Conservation (phyloP, 1,139 yeast genomes). For the Citeromyces hawaiiensis region DNA sequence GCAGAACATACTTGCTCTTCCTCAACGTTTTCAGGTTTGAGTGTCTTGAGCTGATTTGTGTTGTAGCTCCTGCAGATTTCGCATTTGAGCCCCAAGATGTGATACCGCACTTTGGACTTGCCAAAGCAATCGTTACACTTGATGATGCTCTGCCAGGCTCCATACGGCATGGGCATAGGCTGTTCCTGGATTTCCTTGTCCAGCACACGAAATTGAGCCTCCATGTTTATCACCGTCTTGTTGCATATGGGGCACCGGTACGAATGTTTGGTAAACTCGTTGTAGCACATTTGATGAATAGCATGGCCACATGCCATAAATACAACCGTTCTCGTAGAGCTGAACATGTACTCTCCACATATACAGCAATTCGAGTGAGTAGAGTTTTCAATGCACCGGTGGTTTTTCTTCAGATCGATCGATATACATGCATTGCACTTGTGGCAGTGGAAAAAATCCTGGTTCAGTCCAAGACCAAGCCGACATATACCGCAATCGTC, state of each 20-base stretch:
- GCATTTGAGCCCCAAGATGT: conserved; percentile 79
- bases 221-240: conserved; percentile 75
- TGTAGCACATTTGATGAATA: conserved; percentile 75
- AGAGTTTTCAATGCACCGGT: conserved; percentile 73
- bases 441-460: conserved; percentile 83
- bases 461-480: conserved; percentile 74
- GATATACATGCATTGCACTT: conserved; percentile 86
- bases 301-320: conserved; percentile 95
- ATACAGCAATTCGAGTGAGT: conserved; percentile 90
- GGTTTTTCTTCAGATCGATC: conserved; percentile 64
- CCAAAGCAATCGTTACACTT: conserved; percentile 88
- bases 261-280: conserved; percentile 64
- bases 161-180: conserved; percentile 71
- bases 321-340: conserved; percentile 73
- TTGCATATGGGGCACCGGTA: conserved; percentile 90
- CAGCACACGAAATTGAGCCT: conserved; percentile 71
- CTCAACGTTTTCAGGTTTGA: conserved; percentile 9
- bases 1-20: conserved; percentile 5
- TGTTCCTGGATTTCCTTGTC: conserved; percentile 73
- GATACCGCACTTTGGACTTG: conserved; percentile 63
- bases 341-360: conserved; percentile 84
- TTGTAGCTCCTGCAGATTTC: conserved; percentile 79
- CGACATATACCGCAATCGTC: conserved; percentile 89
- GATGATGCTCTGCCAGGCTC: conserved; percentile 62
- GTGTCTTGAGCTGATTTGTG: conserved; percentile 55